These are phyloP conservation scores for Neonectria hederae DNA, from an alignment of 2,329 filamentous ascomycete genomes.

Conservation along the genomic window DNA sequence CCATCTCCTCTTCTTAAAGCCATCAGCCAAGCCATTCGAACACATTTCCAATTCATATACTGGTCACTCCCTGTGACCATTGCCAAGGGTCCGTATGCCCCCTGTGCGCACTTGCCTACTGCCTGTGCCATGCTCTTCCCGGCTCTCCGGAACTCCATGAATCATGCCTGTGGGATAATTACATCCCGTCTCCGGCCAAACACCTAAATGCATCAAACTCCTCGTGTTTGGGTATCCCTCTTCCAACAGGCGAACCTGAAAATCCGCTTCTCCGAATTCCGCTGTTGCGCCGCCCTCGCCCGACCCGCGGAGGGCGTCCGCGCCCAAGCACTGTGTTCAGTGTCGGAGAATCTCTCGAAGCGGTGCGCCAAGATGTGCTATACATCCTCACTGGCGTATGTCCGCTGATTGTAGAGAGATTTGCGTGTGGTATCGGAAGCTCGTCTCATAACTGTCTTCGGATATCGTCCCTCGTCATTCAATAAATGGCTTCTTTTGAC, in stretches of 20 bases:
- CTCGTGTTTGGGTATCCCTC: constrained; percentile 38
- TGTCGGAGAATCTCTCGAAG: constrained; percentile 34
- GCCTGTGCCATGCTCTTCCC: constrained; percentile 37
- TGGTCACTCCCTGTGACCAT: constrained; percentile 1
- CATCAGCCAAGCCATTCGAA: background rate
- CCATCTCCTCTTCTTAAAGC: background rate
- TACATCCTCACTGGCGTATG: constrained; percentile 24
- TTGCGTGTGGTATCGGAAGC: constrained; percentile 23
- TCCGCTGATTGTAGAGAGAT: constrained; percentile 22
- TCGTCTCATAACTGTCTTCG: constrained; percentile 27
- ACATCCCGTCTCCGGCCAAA: constrained; percentile 30
- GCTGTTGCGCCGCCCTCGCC: constrained; percentile 13
- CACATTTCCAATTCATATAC: constrained; percentile 9
- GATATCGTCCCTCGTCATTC: constrained; percentile 53
- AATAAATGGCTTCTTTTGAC: constrained; percentile 72
- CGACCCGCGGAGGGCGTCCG: constrained; percentile 9
- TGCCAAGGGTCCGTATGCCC: constrained; percentile 8
- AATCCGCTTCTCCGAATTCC: constrained; percentile 9
- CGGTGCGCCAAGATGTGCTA: constrained; percentile 26
- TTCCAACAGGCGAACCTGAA: constrained; percentile 22
- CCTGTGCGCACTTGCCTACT: constrained; percentile 42
- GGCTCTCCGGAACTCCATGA: constrained; percentile 40
- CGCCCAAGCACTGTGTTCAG: constrained; percentile 17
- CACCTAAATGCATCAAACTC: constrained; percentile 38
- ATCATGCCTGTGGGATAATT: constrained; percentile 35